Conservation (phyloP, 768 basidiomycete species). For the Leccinum pellstonianum region DNA sequence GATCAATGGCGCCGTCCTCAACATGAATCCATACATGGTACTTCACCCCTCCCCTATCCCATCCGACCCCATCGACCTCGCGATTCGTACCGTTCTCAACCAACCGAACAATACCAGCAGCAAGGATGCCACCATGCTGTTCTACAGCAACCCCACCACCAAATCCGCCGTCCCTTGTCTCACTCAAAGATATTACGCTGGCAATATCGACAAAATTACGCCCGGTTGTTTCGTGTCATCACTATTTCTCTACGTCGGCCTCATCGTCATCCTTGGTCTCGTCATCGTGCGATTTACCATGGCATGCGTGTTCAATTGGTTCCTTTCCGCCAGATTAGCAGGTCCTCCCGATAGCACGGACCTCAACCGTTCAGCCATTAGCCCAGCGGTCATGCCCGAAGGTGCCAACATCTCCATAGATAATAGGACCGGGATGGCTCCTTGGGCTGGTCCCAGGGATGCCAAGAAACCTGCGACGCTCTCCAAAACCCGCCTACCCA, state of each 20-base stretch:
- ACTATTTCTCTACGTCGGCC: conserved; percentile 84
- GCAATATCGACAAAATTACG: conserved; percentile 94
- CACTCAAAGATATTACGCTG: conserved; percentile 82
- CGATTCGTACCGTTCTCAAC: conserved; percentile 72
- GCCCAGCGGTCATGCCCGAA: conserved; percentile 93
- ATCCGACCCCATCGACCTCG: conserved; percentile 76
- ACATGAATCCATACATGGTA: conserved; percentile 82
- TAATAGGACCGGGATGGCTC: conserved; percentile 89
- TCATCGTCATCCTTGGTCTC: conserved; percentile 88
- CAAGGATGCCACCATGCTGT: conserved; percentile 88
- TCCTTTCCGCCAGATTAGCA: conserved; percentile 79
- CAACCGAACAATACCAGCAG: conserved; percentile 52
- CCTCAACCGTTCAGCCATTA: conserved; percentile 81
- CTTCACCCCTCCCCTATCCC: conserved; percentile 67
- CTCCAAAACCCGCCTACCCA: conserved; percentile 39
- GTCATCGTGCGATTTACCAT: conserved; percentile 91
- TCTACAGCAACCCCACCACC: conserved; percentile 68
- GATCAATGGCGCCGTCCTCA: conserved; percentile 90
- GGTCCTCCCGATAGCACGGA: conserved; percentile 70
- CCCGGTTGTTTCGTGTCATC: conserved; percentile 93
- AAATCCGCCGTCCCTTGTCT: conserved; percentile 76
- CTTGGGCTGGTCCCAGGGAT: conserved; percentile 74
- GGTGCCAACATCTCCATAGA: conserved; percentile 94
- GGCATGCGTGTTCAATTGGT: conserved; percentile 98
- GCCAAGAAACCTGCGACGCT: conserved; percentile 50